These are phyloP conservation scores for Rhododendron williamsianum DNA, from an alignment of 148 eudicot genomes.

Conservation along the genomic window DNA sequence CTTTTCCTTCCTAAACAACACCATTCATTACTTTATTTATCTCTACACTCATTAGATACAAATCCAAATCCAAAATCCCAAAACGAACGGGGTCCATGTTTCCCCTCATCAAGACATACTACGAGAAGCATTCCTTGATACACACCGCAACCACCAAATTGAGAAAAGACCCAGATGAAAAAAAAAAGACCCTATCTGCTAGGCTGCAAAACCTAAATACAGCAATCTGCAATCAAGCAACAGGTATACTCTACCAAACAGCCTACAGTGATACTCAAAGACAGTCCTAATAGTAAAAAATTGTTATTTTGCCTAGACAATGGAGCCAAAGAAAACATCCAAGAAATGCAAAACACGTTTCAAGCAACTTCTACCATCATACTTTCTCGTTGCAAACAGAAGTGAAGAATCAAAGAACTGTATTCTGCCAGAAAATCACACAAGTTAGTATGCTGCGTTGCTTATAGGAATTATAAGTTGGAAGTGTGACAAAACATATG, in stretches of 20 bases:
- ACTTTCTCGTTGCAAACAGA: neutral
- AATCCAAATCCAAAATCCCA: too few species aligned
- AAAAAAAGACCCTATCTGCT: neutral
- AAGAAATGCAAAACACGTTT: neutral
- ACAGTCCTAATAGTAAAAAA: neutral
- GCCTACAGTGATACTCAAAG: neutral
- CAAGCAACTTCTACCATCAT: too few species aligned
- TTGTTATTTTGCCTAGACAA: neutral
- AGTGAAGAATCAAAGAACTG: neutral
- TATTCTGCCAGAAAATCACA: neutral
- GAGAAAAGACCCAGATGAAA: neutral
- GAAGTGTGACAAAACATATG: too few species aligned
- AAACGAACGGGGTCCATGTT: too few species aligned
- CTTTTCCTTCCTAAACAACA: too few species aligned
- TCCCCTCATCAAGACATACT: neutral
- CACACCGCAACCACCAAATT: neutral
- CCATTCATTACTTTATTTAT: too few species aligned
- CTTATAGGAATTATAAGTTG: neutral
- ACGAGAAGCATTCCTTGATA: neutral
- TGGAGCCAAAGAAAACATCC: neutral
- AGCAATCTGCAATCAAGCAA: constrained; percentile 10
- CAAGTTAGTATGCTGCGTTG: neutral
- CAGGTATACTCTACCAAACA: constrained; percentile 1
- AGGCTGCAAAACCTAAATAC: constrained; percentile 11
- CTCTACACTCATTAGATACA: too few species aligned